Evolutionary conservation across 805 yeast genomes (phyloP).

Genomic region (Candida bentonensis): DNA sequence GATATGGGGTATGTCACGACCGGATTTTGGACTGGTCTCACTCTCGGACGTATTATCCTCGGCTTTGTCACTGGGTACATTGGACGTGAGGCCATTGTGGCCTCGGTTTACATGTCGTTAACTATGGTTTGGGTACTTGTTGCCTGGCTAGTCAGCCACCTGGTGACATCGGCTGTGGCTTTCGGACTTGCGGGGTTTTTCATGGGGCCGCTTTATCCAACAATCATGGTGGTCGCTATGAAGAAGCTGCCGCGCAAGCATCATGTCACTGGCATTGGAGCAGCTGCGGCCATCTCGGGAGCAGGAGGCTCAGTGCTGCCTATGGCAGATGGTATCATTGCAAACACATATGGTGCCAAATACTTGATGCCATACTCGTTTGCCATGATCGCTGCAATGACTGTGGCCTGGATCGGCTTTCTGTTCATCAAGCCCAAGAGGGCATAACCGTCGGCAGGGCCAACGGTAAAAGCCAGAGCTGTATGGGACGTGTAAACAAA

Average conservation of each 20-base stretch:
- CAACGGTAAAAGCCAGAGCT: too few species aligned
- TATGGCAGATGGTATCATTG: constrained; percentile 40
- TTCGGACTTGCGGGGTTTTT: constrained; percentile 39
- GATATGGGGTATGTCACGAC: constrained; percentile 50
- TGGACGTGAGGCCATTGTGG: constrained; percentile 20
- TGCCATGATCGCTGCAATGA: constrained; percentile 12
- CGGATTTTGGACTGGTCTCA: constrained; percentile 60
- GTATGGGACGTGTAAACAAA: too few species aligned
- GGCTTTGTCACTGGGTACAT: constrained; percentile 23
- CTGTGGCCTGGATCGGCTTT: constrained; percentile 11
- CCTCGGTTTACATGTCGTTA: constrained; percentile 21
- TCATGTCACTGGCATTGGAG: constrained; percentile 57
- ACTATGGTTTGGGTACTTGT: constrained; percentile 28
- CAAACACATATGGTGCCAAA: constrained; percentile 18
- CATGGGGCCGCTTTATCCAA: constrained; percentile 63
- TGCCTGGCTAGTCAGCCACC: constrained; percentile 35
- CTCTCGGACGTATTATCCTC: constrained; percentile 45
- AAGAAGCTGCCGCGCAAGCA: constrained; percentile 44
- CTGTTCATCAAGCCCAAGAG: background rate
- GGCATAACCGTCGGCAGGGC: background rate
- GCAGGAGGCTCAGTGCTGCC: constrained; percentile 73
- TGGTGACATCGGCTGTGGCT: constrained; percentile 32
- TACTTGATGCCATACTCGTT: constrained; percentile 15
- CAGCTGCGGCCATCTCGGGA: constrained; percentile 69
- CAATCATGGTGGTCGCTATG: constrained; percentile 51